Evolutionary conservation across 495 filamentous ascomycete genomes (phyloP).

Genomic region (Aspergillus mulundensis): DNA sequence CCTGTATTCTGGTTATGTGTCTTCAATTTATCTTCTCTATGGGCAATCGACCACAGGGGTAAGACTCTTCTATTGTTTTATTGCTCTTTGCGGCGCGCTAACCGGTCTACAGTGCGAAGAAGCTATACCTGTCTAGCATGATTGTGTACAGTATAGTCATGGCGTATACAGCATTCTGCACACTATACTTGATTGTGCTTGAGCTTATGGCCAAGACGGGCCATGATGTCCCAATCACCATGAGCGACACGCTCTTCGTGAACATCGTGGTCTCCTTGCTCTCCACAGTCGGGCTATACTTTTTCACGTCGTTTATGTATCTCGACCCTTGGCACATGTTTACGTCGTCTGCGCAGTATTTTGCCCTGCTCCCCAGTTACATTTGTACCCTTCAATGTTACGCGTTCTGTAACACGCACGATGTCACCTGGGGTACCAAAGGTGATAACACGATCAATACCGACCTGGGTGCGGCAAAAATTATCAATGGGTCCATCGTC

Average conservation of each 20-base stretch:
- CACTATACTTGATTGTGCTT: conserved; percentile 77
- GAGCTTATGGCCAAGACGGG: conserved; percentile 59
- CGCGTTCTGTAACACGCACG: conserved; percentile 99
- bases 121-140: conserved; percentile 84
- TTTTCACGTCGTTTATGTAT: conserved; percentile 93
- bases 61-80: conserved; percentile 15
- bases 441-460: conserved; percentile 92
- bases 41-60: conserved; percentile 95
- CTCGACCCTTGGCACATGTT: conserved; percentile 99
- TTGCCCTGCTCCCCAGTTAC: conserved; percentile 84
- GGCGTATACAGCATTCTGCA: conserved; percentile 88
- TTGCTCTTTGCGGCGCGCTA: background rate
- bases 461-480: conserved; percentile 81
- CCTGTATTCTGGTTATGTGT: conserved; percentile 80
- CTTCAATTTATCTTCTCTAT: conserved; percentile 98
- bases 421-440: conserved; percentile 98
- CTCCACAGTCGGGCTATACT: conserved; percentile 90
- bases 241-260: conserved; percentile 87
- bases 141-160: conserved; percentile 89
- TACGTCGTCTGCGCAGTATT: conserved; percentile 90
- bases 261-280: conserved; percentile 89
- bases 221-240: conserved; percentile 38
- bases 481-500: conserved; percentile 62
- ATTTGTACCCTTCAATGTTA: conserved; percentile 98
- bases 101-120: conserved; percentile 58